Evolutionary conservation across 306 rosid species (phyloP).

Genomic region (Mimosa bimucronata): DNA sequence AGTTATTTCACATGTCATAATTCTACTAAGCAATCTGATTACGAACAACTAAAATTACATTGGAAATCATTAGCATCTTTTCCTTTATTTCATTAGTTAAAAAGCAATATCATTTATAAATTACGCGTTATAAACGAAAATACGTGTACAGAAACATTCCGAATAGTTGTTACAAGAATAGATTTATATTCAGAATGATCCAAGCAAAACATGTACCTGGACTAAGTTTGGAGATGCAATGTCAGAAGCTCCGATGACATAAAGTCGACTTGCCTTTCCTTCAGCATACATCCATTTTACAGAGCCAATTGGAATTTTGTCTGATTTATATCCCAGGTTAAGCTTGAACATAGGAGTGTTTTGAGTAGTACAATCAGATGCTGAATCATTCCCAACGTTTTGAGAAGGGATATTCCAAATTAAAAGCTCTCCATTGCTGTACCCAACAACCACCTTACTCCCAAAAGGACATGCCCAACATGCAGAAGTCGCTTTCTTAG

Average conservation of each 20-base stretch:
- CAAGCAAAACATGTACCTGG: constrained; percentile 58
- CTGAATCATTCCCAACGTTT: constrained; percentile 41
- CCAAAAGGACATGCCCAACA: constrained; percentile 93
- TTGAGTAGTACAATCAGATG: constrained; percentile 44
- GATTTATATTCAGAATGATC: constrained; percentile 12
- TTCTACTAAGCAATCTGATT: too few relatives aligned
- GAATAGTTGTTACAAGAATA: constrained; percentile 19
- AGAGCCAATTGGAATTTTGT: constrained; percentile 65
- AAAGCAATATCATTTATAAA: not conserved
- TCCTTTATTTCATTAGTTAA: not conserved
- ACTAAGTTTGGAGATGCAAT: constrained; percentile 53
- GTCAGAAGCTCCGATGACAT: constrained; percentile 71
- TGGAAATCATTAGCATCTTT: not conserved
- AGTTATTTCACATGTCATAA: not conserved
- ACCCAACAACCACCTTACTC: constrained; percentile 81
- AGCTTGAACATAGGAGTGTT: constrained; percentile 68
- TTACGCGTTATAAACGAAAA: constrained; percentile 6
- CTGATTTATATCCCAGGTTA: constrained; percentile 84
- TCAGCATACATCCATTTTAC: constrained; percentile 77
- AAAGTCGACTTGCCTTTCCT: constrained; percentile 77
- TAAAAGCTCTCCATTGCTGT: constrained; percentile 82
- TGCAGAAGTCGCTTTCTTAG: constrained; percentile 79
- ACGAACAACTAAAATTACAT: not conserved
- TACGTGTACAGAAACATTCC: constrained; percentile 5
- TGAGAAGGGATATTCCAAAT: constrained; percentile 73